phyloP scores from a whole-genome alignment of 1,284 basidiomycete genomes.

The Ustilago hordei region DNA sequence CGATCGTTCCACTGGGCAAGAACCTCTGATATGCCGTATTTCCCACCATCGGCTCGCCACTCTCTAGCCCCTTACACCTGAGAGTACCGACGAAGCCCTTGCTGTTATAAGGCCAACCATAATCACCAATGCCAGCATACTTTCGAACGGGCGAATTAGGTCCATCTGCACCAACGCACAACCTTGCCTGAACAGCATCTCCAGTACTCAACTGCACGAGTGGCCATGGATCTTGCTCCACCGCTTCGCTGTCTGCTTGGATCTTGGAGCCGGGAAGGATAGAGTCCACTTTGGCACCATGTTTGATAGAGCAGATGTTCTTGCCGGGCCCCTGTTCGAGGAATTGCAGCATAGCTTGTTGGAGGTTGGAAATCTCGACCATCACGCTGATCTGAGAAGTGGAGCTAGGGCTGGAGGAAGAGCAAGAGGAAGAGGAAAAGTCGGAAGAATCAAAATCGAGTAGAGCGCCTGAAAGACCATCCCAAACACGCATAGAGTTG shows the following conservation, averaged over 20 bases:
- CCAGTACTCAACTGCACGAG: slow-evolving; percentile 17
- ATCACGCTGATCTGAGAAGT: slow-evolving; percentile 55
- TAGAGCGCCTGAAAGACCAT: slow-evolving; percentile 63
- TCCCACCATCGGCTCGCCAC: slow-evolving; percentile 49
- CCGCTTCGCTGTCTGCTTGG: slow-evolving; percentile 58
- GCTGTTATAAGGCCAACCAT: slow-evolving; percentile 90
- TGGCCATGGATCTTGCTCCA: slow-evolving; percentile 64
- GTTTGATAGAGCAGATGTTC: slow-evolving; percentile 72
- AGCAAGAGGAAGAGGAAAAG: slow-evolving; percentile 8
- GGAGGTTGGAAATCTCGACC: slow-evolving; percentile 67
- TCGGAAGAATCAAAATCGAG: slow-evolving; percentile 61
- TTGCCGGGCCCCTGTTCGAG: slow-evolving; percentile 47
- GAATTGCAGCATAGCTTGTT: slow-evolving; percentile 64
- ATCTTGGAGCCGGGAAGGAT: slow-evolving; percentile 71
- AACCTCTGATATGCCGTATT: slow-evolving; percentile 90
- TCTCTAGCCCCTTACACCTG: slow-evolving; percentile 40
- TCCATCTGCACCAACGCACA: slow-evolving; percentile 92
- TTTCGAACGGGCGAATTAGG: slow-evolving; percentile 91
- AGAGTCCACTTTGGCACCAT: slow-evolving; percentile 78
- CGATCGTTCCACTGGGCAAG: slow-evolving; percentile 93
- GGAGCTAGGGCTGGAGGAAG: not conserved
- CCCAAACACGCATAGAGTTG: slow-evolving; percentile 65
- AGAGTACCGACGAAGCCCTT: slow-evolving; percentile 93
- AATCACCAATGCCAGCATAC: slow-evolving; percentile 87
- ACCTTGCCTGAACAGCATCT: slow-evolving; percentile 35